Base-by-base conservation (phyloP, 2,329 filamentous ascomycete genomes). In the Myriangium duriaei region DNA sequence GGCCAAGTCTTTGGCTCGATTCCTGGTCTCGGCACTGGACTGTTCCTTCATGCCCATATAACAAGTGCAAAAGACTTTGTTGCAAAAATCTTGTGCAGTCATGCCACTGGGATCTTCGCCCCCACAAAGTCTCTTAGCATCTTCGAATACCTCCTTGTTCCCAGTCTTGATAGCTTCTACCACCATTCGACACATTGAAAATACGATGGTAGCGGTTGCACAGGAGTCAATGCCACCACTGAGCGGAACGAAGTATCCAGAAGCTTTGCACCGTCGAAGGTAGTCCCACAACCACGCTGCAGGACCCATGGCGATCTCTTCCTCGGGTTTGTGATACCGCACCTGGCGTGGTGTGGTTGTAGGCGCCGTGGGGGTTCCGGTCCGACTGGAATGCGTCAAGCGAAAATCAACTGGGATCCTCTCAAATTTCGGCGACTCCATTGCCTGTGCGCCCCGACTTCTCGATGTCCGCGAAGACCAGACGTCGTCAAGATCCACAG, bases 21-120 rank as follows among this genome's bases (percentile, higher is more conserved):
- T 63, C 7, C 81, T 63, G 0, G 81, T 86, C 45, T 84, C 79
- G 30, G 63, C 60, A 34, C 72, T 76, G 30, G 78, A 79, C 45
- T 79, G 73, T 47, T 67, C 61, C 51, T 76, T 51, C 59, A 63
- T 86, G 9, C 80, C 81, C 74, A 84, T 79, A 57, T 76, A 83
- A 32, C 68, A 65, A 2, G 77, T 83, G 46, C 71, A 67, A 47
- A 81, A 76, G 28, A 80, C 64, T 2, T 62, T 58, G 34, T 62
- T 61, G 48, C 67, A 75, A 24, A 82, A 64, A 39, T 79, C 73
- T 48, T 81, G 63, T 0, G 75, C 64, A 0, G 68, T 73, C 37
- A 56, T 34, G 7, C 34, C 39, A 13, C 59, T 62, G 1, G 75
- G 74, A 36, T 63, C 59, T 4, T 63, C 56, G 31, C 70, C 64